Conservation (phyloP, 352 stramenopile species). For the Plasmopara viticola region DNA sequence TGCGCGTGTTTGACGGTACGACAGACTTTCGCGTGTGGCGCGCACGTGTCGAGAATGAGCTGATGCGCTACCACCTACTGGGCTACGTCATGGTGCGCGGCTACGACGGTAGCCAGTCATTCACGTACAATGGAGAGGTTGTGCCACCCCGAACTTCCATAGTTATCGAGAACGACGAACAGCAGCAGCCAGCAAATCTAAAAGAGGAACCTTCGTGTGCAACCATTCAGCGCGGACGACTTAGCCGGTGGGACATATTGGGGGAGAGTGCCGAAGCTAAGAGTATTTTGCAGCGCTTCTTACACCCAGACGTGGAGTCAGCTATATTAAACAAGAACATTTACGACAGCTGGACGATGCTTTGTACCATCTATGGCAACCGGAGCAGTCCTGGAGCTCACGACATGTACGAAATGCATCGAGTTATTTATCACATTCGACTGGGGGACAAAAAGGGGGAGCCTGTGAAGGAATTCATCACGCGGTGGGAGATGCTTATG, state of each 20-base stretch:
- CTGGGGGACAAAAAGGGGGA: constrained; percentile 42
- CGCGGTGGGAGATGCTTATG: constrained; percentile 33
- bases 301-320: constrained; percentile 40
- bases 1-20: constrained; percentile 35
- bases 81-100: constrained; percentile 39
- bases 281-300: constrained; percentile 38
- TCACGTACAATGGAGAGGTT: constrained; percentile 36
- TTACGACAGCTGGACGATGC: constrained; percentile 41
- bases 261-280: constrained; percentile 39
- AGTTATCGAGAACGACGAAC: constrained; percentile 18
- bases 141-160: constrained; percentile 27
- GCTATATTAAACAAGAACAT: constrained; percentile 47
- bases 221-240: constrained; percentile 7
- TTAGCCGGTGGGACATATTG: constrained; percentile 36
- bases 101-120: constrained; percentile 43
- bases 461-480: constrained; percentile 31
- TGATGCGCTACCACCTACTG: constrained; percentile 44
- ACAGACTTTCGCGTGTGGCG: constrained; percentile 43
- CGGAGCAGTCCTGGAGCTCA: constrained; percentile 22
- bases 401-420: constrained; percentile 39
- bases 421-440: constrained; percentile 34
- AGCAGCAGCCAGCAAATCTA: constrained; percentile 10
- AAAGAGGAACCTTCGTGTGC: constrained; percentile 20
- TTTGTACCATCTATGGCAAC: constrained; percentile 40
- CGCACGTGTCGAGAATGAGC: constrained; percentile 40